Evolutionary conservation across 2,329 filamentous ascomycete species (phyloP), one percentile per base, ranked within the genome.

Genomic region (Lecanosticta acicola): DNA sequence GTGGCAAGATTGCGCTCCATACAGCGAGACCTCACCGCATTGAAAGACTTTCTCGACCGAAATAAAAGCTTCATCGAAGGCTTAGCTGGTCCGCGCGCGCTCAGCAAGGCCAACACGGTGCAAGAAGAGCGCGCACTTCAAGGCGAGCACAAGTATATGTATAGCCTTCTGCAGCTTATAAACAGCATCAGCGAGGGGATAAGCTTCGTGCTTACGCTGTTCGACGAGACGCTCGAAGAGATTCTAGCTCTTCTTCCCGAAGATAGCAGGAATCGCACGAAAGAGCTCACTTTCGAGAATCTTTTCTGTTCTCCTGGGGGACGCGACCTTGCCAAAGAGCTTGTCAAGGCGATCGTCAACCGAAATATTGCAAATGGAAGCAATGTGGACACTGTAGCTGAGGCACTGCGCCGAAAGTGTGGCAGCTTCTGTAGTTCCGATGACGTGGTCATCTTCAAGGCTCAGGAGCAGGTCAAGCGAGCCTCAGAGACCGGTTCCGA

Each of bases 341-440:
- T 98, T 1, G 93, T 98, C 46, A 98, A 97, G 66, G 89, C 91
- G 0, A 97, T 98, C 60, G 93, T 98, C 44, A 97, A 97, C 66
- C 83, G 90, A 60, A 98, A 95, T 66, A 98, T 98, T 58, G 86
- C 91, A 47, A 95, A 88, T 60, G 93, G 94, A 8, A 91, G 90
- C 3, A 98, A 97, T 53, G 91, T 98, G 16, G 94, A 98, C 69
- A 96, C 90, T 0, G 89, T 98, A 18, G 91, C 93, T 0, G 93
- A 98, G 67, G 88, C 90, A n/a, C 72, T 98, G 40, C 80, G 93
- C 38, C 79, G 93, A 58, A 81, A 90, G 58, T 98, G 93, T 58
- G 94, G 93, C 51, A 96, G 86, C 68, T 98, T 98, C 76, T 98
- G 93, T 67, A 96, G 90, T 60, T 83, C 91, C 0, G 91, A 98